Evolutionary conservation across 345 rosid species (phyloP), one percentile per base, ranked within the genome.

Genomic region (Eucalyptus regnans): DNA sequence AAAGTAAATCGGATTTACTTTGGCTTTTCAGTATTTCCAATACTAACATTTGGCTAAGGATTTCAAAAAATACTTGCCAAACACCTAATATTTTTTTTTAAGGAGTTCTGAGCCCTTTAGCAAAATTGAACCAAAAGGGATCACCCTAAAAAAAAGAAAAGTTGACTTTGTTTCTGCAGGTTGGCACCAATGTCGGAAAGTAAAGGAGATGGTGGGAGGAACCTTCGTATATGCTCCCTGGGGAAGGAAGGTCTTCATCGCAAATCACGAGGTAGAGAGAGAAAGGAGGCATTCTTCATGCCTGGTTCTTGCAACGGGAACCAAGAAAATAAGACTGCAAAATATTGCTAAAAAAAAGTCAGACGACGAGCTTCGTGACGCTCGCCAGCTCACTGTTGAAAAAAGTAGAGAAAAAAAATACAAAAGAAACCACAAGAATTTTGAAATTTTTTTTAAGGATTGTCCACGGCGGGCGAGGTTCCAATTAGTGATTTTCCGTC

Each of bases 1-100:
- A 52, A 52, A 18, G 0, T 18, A 52, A 0, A 4, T 52, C 1
- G 4, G 4, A 20, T 0, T 52, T 52, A 20, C 1, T 52, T 52
- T 52, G 1, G 5, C 25, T 2, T 52, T 52, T 52, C 2, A 20
- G 2, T 20, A 52, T 52, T 52, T 0, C 1, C 0, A 52, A 52
- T 52, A 1, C 2, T 52, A 52, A 52, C 4, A 52, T 52, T 52
- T 52, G 25, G 2, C 0, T 20, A 52, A 52, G 2, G 10, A 52
- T 52, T 52, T 52, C 2, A 52, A 52, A 44, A 44, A 52, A 52
- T 52, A 4, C 10, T 18, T 20, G 58, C 9, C 10, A 20, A 52
- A 7, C 0, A 10, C 2, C 5, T 52, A 18, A 18, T 52, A 3
- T 52, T 18, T 18, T 52, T 52, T 51, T 50, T 20, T 18, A 0